Evolutionary conservation across 1,284 basidiomycete genomes (phyloP).

Genomic region (Mycosarcoma mackinlayi): DNA sequence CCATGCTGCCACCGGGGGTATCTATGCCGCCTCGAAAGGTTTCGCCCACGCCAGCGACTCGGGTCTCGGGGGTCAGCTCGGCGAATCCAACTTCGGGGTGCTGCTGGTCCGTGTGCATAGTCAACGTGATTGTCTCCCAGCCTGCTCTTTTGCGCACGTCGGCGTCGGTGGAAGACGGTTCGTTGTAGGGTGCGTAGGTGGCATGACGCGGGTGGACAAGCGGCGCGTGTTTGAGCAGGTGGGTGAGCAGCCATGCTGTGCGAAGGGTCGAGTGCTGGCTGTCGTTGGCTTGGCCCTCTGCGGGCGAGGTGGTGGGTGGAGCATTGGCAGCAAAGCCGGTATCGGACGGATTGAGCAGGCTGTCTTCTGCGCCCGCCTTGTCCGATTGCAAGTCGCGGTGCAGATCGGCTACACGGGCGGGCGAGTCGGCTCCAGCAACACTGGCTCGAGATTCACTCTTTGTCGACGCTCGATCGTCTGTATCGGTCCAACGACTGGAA

Average conservation of each 20-base stretch:
- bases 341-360: slow-evolving; percentile 31
- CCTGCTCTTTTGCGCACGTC: slow-evolving; percentile 25
- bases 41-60: slow-evolving; percentile 50
- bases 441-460: not conserved
- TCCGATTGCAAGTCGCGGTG: slow-evolving; percentile 19
- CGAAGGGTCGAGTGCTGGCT: slow-evolving; percentile 19
- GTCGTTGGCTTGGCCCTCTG: slow-evolving; percentile 2
- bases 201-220: slow-evolving; percentile 63
- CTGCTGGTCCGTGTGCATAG: slow-evolving; percentile 48
- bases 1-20: slow-evolving; percentile 32
- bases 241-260: slow-evolving; percentile 60
- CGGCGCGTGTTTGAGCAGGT: slow-evolving; percentile 55
- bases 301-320: slow-evolving; percentile 1
- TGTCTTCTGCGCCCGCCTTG: slow-evolving; percentile 22
- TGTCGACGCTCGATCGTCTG: not conserved
- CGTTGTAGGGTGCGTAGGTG: slow-evolving; percentile 26
- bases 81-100: slow-evolving; percentile 62
- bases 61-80: slow-evolving; percentile 42
- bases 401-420: slow-evolving; percentile 15
- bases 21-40: slow-evolving; percentile 55
- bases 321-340: slow-evolving; percentile 36
- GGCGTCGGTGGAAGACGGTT: slow-evolving; percentile 3
- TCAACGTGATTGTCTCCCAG: slow-evolving; percentile 25
- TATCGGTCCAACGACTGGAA: slow-evolving; percentile 30
- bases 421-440: slow-evolving; percentile 12